phyloP scores from a whole-genome alignment of 2,329 filamentous ascomycete genomes.

The Aureobasidium zeae region DNA sequence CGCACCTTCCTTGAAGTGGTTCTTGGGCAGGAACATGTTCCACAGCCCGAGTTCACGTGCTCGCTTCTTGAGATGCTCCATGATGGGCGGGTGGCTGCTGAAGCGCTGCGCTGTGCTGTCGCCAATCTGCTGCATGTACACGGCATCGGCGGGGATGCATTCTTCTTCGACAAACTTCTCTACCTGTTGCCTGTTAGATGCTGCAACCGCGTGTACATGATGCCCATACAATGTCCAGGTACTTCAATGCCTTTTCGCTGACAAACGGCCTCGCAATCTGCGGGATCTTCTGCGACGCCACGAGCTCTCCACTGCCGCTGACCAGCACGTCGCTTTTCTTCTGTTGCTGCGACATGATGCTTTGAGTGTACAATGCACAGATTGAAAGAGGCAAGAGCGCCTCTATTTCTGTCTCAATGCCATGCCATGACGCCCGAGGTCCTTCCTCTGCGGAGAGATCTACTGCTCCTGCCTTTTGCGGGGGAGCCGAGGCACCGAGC shows the following conservation, averaged over 20 bases:
- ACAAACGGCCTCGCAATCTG: constrained; percentile 54
- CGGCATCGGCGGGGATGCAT: constrained; percentile 64
- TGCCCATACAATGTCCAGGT: constrained; percentile 58
- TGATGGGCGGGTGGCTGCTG: constrained; percentile 65
- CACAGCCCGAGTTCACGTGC: constrained; percentile 78
- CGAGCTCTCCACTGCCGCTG: constrained; percentile 24
- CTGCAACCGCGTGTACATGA: not conserved
- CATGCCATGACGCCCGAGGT: constrained; percentile 8
- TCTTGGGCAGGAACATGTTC: constrained; percentile 97
- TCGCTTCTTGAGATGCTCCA: constrained; percentile 83
- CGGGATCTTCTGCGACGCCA: constrained; percentile 49
- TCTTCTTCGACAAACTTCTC: constrained; percentile 96
- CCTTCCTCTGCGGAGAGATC: constrained; percentile 2
- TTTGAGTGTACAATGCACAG: not conserved
- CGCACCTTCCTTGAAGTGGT: constrained; percentile 89
- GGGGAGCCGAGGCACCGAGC: constrained; percentile 6
- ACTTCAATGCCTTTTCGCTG: constrained; percentile 75
- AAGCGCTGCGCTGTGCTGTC: constrained; percentile 62
- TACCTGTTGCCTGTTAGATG: constrained; percentile 44
- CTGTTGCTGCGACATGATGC: constrained; percentile 29
- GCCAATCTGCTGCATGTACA: constrained; percentile 73
- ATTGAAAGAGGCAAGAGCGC: not conserved
- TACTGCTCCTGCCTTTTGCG: not conserved
- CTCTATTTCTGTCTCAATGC: not conserved
- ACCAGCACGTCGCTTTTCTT: constrained; percentile 27